Evolutionary conservation across 2,329 filamentous ascomycete genomes (phyloP).

Genomic region (Anisogramma anomala): DNA sequence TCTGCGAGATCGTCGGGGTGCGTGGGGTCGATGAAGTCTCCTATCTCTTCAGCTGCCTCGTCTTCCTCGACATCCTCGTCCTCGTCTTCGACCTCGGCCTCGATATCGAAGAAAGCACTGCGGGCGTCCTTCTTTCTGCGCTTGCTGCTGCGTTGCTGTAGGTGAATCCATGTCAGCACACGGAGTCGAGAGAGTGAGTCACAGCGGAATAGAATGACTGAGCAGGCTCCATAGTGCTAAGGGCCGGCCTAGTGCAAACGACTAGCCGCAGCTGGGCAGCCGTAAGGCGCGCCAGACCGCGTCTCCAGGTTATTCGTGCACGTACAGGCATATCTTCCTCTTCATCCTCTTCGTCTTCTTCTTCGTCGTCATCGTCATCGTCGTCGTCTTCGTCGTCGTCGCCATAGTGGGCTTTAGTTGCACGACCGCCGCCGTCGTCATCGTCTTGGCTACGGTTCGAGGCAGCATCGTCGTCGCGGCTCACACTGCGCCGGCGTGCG

Average conservation of each 20-base stretch:
- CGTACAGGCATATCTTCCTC: slow-evolving; percentile 15
- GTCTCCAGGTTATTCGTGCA: background rate
- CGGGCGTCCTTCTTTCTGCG: slow-evolving; percentile 59
- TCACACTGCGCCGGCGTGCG: slow-evolving; percentile 9
- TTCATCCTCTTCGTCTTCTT: slow-evolving; percentile 28
- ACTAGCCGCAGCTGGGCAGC: background rate
- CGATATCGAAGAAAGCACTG: slow-evolving; percentile 89
- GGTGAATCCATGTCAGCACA: background rate
- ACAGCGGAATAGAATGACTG: background rate
- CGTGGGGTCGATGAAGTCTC: slow-evolving; percentile 77
- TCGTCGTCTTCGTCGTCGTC: slow-evolving; percentile 36
- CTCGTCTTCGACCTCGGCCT: slow-evolving; percentile 95
- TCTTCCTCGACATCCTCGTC: slow-evolving; percentile 83
- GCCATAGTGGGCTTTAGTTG: slow-evolving; percentile 18
- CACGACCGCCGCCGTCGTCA: slow-evolving; percentile 16
- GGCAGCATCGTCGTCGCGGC: slow-evolving; percentile 18
- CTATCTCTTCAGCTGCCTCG: slow-evolving; percentile 71
- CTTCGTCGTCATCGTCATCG: no score
- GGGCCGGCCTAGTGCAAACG: background rate
- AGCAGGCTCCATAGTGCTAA: background rate
- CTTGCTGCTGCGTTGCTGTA: slow-evolving; percentile 61
- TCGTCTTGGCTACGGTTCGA: slow-evolving; percentile 8
- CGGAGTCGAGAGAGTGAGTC: background rate
- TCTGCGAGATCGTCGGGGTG: slow-evolving; percentile 85
- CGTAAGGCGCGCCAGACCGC: no score